Conservation (phyloP, 768 basidiomycete genomes). For the Lactifluus volemus region DNA sequence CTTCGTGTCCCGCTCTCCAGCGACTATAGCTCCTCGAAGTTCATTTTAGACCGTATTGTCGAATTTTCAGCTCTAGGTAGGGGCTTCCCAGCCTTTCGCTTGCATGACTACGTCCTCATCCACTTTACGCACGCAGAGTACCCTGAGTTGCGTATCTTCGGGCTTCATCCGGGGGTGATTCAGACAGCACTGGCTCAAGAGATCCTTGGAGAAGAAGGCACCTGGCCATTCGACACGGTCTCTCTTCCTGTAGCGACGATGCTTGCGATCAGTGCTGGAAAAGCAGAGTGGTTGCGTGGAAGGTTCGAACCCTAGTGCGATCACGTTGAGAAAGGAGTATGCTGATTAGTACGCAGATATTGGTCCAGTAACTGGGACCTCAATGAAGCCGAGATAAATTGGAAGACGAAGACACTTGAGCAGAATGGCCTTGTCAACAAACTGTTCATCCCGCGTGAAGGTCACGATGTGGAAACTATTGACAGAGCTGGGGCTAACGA, state of each 20-base stretch:
- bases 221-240: neutral
- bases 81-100: neutral
- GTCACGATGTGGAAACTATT: neutral
- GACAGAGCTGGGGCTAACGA: neutral
- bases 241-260: neutral
- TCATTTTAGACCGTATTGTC: neutral
- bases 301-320: neutral
- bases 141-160: neutral
- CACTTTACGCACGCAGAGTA: neutral
- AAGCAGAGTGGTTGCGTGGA: slow-evolving; percentile 11
- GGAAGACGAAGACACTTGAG: neutral
- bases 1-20: neutral
- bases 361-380: neutral
- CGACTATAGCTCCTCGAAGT: neutral
- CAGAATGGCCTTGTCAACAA: neutral
- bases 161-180: slow-evolving; percentile 6
- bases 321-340: too few species aligned
- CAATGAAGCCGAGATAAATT: neutral
- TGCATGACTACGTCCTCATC: too few species aligned
- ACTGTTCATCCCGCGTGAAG: neutral
- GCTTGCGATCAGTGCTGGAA: slow-evolving; percentile 2
- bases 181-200: neutral
- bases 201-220: neutral
- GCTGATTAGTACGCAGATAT: slow-evolving; percentile 44
- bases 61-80: slow-evolving; percentile 6